Base-by-base conservation (phyloP, 352 stramenopile genomes). In the Pythium dissotocum region DNA sequence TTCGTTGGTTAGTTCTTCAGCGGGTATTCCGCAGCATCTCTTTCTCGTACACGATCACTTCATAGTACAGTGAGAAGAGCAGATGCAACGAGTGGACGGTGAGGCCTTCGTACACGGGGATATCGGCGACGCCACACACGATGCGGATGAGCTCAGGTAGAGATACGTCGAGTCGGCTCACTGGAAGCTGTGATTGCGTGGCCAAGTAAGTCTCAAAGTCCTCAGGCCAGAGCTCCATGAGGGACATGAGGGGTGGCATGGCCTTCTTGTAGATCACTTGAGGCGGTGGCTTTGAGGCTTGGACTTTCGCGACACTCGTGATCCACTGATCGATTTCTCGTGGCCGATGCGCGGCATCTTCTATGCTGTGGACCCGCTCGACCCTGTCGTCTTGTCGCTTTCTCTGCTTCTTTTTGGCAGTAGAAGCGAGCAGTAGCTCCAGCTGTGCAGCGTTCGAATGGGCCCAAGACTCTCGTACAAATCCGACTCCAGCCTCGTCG, bases 311-410 rank as follows among this genome's bases (percentile, higher is more conserved):
- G 13, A 98, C 97, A 60, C 78, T 97, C 44, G 80, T 65, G 42
- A 98, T 95, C 95, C 95, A 99, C 33, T 92, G 79, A 24, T 98
- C 79, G 13, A 99, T 97, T 63, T 94, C 90, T 38, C 83, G 63
- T 2, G 91, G 82, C 18, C 91, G 89, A 32, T 96, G 88, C 28
- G 79, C 69, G 14, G 95, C 90, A 60, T 97, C 82, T 30, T 97
- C 88, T 49, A 99, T 98, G 36, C 77, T 93, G 54, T 90, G 87
- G 8, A 98, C 90, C 1, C 79, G 69, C 3, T 70, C 83, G 14
- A 53, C 42, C 4, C 2, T 52, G 1, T 44, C 28, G 4, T 26
- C 24, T 1, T 67, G 40, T 1, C 40, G 59, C 56, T 90, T 69
- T 69, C 76, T 65, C 53, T 76, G 42, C 55, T 71, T 24, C 61